Conservation (phyloP, 768 basidiomycete genomes). For the Termitomyces sp. region DNA sequence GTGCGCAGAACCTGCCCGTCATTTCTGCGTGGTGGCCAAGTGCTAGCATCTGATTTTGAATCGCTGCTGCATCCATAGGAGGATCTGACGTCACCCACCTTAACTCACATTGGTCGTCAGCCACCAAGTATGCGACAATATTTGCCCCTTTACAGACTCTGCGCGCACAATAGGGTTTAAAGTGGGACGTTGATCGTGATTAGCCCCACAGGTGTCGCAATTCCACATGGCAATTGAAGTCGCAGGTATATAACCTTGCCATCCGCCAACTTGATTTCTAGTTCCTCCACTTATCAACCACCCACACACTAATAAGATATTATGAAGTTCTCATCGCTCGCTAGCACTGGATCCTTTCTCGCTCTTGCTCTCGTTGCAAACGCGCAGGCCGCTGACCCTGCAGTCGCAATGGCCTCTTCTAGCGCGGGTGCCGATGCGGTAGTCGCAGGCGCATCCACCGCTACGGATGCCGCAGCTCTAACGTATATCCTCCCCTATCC, state of each 20-base stretch:
- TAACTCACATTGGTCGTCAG: neutral
- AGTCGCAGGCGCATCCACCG: neutral
- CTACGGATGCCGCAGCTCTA: neutral
- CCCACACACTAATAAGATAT: neutral
- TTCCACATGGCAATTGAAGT: neutral
- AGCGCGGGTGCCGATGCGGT: neutral
- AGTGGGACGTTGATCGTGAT: neutral
- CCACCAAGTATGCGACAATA: neutral
- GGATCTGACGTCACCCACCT: neutral
- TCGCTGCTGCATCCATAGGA: neutral
- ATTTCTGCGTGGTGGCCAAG: no score
- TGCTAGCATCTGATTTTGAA: neutral
- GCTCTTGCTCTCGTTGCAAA: constrained; percentile 1
- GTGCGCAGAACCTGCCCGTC: neutral
- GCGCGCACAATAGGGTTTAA: neutral
- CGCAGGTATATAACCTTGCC: neutral
- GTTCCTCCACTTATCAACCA: neutral
- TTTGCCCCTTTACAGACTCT: neutral
- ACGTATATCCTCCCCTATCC: neutral
- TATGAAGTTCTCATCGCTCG: constrained; percentile 13
- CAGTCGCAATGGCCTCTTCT: neutral
- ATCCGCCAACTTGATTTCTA: neutral
- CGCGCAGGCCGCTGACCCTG: neutral
- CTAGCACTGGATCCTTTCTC: constrained; percentile 6
- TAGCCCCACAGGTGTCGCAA: neutral